These are phyloP conservation scores for Sarcomyxa edulis DNA, from an alignment of 768 basidiomycete species.

Conservation along the genomic window DNA sequence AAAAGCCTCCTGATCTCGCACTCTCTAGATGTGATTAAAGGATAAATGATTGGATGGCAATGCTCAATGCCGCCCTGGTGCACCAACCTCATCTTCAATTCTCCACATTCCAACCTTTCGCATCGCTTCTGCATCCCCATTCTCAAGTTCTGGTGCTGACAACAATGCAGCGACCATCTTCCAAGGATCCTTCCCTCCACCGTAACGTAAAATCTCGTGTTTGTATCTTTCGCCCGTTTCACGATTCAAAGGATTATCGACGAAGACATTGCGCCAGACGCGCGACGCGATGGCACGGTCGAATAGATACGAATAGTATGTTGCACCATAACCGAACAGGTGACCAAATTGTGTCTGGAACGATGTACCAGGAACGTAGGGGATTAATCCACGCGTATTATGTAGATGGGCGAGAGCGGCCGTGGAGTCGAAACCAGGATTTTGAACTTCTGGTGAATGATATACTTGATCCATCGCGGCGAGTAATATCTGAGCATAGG, in stretches of 20 bases:
- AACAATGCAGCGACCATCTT: conserved; percentile 77
- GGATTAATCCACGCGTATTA: conserved; percentile 71
- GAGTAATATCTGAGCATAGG: conserved; percentile 85
- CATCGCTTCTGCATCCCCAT: conserved; percentile 83
- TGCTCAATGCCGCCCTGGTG: conserved; percentile 52
- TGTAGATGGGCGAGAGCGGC: conserved; percentile 54
- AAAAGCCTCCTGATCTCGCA: not conserved
- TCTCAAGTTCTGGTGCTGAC: conserved; percentile 53
- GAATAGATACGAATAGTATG: conserved; percentile 96
- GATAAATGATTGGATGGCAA: too few species aligned
- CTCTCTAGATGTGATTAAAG: not conserved
- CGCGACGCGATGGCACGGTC: conserved; percentile 93
- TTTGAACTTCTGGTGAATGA: conserved; percentile 63
- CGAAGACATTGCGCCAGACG: conserved; percentile 81
- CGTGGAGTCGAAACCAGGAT: conserved; percentile 70
- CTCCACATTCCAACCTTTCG: conserved; percentile 85
- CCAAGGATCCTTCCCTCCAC: conserved; percentile 95
- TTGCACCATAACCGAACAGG: conserved; percentile 93
- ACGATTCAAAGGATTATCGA: conserved; percentile 58
- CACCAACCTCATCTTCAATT: conserved; percentile 67
- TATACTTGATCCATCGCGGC: conserved; percentile 87
- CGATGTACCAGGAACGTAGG: conserved; percentile 78
- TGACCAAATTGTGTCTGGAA: conserved; percentile 98
- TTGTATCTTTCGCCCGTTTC: conserved; percentile 81
- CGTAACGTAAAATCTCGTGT: conserved; percentile 65